These are phyloP conservation scores for Protomyces arabidopsidicola DNA, from an alignment of 1,139 yeast genomes.

Conservation along the genomic window DNA sequence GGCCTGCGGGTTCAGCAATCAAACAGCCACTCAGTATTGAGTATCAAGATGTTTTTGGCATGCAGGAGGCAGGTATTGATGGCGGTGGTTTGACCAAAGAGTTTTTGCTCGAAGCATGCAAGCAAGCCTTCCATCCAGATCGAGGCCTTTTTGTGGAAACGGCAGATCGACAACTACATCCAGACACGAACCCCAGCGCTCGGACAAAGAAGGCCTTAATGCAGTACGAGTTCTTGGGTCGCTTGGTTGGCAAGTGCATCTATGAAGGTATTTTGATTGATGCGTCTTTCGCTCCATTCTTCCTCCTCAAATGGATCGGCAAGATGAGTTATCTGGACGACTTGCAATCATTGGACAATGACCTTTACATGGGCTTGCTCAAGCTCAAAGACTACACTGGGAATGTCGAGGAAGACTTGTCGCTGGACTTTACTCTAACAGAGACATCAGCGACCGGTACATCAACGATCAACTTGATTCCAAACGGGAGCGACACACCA, in stretches of 20 bases:
- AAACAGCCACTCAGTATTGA: slow-evolving; percentile 59
- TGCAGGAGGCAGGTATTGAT: slow-evolving; percentile 81
- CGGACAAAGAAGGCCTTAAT: slow-evolving; percentile 37
- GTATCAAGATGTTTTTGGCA: slow-evolving; percentile 69
- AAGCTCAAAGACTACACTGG: slow-evolving; percentile 56
- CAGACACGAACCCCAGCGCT: slow-evolving; percentile 49
- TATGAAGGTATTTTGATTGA: slow-evolving; percentile 79
- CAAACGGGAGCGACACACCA: slow-evolving; percentile 52
- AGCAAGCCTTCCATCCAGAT: slow-evolving; percentile 57
- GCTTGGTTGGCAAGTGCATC: slow-evolving; percentile 82
- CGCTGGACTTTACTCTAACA: slow-evolving; percentile 57
- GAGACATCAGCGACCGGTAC: slow-evolving; percentile 34
- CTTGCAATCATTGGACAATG: slow-evolving; percentile 62
- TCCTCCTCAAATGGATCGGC: slow-evolving; percentile 62
- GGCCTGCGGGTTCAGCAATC: slow-evolving; percentile 48
- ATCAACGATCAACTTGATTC: slow-evolving; percentile 54
- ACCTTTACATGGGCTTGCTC: slow-evolving; percentile 60
- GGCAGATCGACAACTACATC: slow-evolving; percentile 61
- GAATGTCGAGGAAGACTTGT: slow-evolving; percentile 56
- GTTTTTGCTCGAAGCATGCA: slow-evolving; percentile 66
- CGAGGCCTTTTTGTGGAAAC: slow-evolving; percentile 52
- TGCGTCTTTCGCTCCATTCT: slow-evolving; percentile 80
- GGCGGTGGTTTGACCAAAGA: slow-evolving; percentile 97
- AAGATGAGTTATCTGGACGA: slow-evolving; percentile 54
- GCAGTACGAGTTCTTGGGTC: slow-evolving; percentile 64